phyloP scores from a whole-genome alignment of 352 stramenopile species.

The Hyaloperonospora brassicae region DNA sequence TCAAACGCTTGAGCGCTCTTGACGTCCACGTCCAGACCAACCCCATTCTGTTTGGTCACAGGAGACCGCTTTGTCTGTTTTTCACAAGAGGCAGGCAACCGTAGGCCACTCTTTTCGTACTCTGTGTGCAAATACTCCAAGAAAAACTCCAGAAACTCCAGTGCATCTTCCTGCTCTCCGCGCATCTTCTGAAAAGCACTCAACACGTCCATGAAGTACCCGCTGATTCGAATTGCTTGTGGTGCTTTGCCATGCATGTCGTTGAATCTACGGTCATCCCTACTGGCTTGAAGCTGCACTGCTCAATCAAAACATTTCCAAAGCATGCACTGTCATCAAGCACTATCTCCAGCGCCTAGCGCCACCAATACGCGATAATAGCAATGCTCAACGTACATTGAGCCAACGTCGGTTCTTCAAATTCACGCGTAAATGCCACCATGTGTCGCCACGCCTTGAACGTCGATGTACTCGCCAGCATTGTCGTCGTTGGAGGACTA shows the following conservation, averaged over 20 bases:
- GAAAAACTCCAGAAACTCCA: conserved; percentile 85
- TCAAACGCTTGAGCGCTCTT: conserved; percentile 33
- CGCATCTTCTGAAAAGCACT: conserved; percentile 78
- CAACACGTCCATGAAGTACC: conserved; percentile 76
- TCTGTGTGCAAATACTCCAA: conserved; percentile 77
- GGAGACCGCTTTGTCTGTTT: conserved; percentile 43
- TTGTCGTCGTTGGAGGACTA: conserved; percentile 31
- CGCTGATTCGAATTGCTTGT: conserved; percentile 70
- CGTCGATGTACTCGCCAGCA: conserved; percentile 37
- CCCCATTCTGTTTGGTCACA: conserved; percentile 7
- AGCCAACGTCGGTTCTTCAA: conserved; percentile 68
- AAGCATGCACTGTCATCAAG: background rate
- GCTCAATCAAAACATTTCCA: conserved; percentile 2
- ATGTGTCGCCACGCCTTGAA: conserved; percentile 77
- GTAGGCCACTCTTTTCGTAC: conserved; percentile 64
- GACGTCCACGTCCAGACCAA: conserved; percentile 8
- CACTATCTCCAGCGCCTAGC: too few species aligned
- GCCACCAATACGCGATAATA: background rate
- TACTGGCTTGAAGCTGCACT: conserved; percentile 26
- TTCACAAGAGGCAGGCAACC: conserved; percentile 49
- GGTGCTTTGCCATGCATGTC: conserved; percentile 42
- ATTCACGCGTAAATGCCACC: conserved; percentile 69
- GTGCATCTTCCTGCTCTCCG: conserved; percentile 73
- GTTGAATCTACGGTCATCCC: conserved; percentile 14
- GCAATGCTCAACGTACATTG: conserved; percentile 42